Base-by-base conservation (phyloP, 2,329 filamentous ascomycete genomes). In the Aspergillus sojae region DNA sequence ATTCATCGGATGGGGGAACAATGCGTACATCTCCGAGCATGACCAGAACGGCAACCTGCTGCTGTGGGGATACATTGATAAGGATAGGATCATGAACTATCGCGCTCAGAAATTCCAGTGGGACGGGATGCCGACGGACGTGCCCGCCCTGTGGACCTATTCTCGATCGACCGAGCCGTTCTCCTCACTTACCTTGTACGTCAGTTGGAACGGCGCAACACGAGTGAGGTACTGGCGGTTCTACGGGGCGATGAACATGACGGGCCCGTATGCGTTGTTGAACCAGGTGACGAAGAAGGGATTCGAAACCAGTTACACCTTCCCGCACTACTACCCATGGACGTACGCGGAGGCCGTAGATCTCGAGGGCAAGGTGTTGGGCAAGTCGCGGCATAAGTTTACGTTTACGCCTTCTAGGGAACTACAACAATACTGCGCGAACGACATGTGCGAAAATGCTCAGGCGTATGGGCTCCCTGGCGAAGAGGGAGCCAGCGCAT, bases 1-100 rank as follows among this genome's bases (percentile, higher is more conserved):
- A 7, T 71, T 81, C 32, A 75, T 79, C 30, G 78, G 78, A 58
- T 81, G 79, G 78, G 79, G 79, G n/a, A 79, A 78, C 66, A 76
- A 78, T 50, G 70, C 74, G 2, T 79, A 74, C 60, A 70, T 79
- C 10, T 79, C 79, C 1, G 79, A 81, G 64, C 75, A 79, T 54
- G 71, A 74, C 26, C 70, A 72, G n/a, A 67, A 76, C 10, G 79
- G 77, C 12, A 75, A 76, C 26, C 60, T 80, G 5, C 62, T 80
- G 4, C 73, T 78, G 57, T 79, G 77, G 74, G 78, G 74, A 2
- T 68, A 68, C 28, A 71, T 81, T 56, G 75, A 73, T 50, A 68
- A 70, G 43, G 70, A 70, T 7, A 66, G 67, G 5, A 74, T 77
- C 54, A 80, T 79, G 79, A 80, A 78, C 67, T 80, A 80, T 62